phyloP scores from a whole-genome alignment of 805 yeast genomes.

The Starmerella floricola region DNA sequence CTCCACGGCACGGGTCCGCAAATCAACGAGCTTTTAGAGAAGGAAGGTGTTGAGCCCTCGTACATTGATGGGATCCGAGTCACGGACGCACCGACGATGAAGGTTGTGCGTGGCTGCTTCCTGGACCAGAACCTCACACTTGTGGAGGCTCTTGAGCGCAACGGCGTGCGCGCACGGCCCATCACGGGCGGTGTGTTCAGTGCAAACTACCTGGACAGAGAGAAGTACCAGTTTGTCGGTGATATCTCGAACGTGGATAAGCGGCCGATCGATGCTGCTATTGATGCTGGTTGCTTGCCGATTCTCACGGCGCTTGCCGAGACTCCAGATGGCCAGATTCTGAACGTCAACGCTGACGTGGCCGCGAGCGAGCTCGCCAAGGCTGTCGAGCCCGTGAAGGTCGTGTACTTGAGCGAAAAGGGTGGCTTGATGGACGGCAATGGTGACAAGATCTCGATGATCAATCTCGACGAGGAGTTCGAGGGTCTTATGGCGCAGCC shows the following conservation, averaged over 20 bases:
- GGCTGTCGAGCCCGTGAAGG: constrained; percentile 91
- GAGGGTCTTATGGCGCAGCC: constrained; percentile 80
- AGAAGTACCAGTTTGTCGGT: constrained; percentile 87
- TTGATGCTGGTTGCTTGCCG: constrained; percentile 92
- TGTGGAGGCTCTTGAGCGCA: constrained; percentile 87
- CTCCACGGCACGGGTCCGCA: constrained; percentile 99
- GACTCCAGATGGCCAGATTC: constrained; percentile 89
- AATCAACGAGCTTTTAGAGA: constrained; percentile 84
- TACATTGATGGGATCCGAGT: constrained; percentile 94
- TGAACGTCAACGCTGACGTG: constrained; percentile 96
- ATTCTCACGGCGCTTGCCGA: constrained; percentile 94
- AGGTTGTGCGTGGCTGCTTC: constrained; percentile 89
- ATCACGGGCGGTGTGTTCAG: constrained; percentile 95
- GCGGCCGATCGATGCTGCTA: constrained; percentile 83
- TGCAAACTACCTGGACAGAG: constrained; percentile 83
- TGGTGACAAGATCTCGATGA: constrained; percentile 77
- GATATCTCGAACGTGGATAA: constrained; percentile 76
- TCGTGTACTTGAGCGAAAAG: constrained; percentile 91
- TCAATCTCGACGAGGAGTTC: constrained; percentile 92
- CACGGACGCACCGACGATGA: constrained; percentile 89
- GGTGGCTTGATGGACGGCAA: constrained; percentile 93
- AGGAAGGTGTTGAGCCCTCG: constrained; percentile 89
- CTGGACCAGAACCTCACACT: constrained; percentile 87
- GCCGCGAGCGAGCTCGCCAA: constrained; percentile 98
- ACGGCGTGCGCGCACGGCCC: constrained; percentile 98